Conservation (phyloP, 2,329 filamentous ascomycete species). For the Scortechinia acanthostroma region DNA sequence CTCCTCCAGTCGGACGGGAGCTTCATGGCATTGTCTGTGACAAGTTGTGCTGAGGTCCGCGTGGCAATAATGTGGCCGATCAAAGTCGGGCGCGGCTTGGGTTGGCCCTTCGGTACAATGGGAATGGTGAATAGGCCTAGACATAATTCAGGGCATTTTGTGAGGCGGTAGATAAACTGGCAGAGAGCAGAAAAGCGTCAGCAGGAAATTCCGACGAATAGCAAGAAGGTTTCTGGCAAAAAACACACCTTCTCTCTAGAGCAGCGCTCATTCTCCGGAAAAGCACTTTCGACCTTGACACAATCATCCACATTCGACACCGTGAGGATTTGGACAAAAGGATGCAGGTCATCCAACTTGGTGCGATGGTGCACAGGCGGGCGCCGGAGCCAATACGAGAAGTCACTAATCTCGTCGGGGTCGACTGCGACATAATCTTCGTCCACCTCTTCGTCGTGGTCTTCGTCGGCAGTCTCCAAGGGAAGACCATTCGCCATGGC, state of each 20-base stretch:
- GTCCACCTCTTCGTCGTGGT: conserved; percentile 21
- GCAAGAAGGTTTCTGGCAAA: background rate
- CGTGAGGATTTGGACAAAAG: background rate
- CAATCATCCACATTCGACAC: conserved; percentile 1
- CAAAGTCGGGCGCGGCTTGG: background rate
- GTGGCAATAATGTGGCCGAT: background rate
- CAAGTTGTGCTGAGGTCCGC: background rate
- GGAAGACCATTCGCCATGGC: conserved; percentile 18
- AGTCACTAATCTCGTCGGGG: conserved; percentile 26
- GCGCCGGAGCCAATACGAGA: conserved; percentile 28
- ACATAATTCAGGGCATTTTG: background rate
- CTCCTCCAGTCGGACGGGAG: background rate
- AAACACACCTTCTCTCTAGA: conserved; percentile 2
- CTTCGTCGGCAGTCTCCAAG: conserved; percentile 14
- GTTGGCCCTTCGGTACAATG: background rate
- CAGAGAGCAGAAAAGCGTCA: background rate
- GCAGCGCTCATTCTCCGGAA: conserved; percentile 1
- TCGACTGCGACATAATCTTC: conserved; percentile 30
- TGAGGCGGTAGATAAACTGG: background rate
- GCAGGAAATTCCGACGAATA: background rate
- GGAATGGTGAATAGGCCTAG: background rate
- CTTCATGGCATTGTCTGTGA: background rate
- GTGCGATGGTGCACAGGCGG: conserved; percentile 18
- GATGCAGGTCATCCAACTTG: conserved; percentile 1
- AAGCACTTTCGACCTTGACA: background rate